Evolutionary conservation across 495 filamentous ascomycete genomes (phyloP).

Genomic region (Chaetomium cochliodes): DNA sequence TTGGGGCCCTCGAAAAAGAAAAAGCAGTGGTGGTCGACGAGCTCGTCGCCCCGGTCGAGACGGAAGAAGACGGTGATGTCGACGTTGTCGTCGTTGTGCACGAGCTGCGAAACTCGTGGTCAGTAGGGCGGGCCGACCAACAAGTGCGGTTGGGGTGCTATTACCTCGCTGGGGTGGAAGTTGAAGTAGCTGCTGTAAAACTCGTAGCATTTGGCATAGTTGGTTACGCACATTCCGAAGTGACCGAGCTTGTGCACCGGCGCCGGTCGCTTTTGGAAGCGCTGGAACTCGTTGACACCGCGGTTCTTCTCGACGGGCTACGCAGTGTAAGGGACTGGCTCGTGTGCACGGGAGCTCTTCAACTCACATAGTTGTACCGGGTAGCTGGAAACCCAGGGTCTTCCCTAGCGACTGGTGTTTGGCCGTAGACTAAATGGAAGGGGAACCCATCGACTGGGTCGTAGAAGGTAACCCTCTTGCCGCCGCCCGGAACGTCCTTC

Average conservation of each 20-base stretch:
- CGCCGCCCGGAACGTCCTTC: constrained; percentile 58
- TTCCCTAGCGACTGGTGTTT: constrained; percentile 39
- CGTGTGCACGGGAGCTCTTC: too few species aligned
- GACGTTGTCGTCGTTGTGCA: constrained; percentile 51
- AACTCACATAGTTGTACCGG: constrained; percentile 46
- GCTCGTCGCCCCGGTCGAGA: constrained; percentile 58
- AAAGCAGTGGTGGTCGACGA: constrained; percentile 71
- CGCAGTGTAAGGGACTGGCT: constrained; percentile 1
- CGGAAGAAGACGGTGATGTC: constrained; percentile 63
- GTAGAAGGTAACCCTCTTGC: constrained; percentile 55
- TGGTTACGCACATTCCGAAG: constrained; percentile 62
- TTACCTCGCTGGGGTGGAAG: constrained; percentile 56
- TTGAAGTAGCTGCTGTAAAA: constrained; percentile 72
- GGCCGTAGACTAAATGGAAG: constrained; percentile 59
- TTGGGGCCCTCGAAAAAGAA: constrained; percentile 59
- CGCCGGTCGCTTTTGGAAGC: constrained; percentile 62
- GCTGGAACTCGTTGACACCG: constrained; percentile 47
- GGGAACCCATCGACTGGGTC: constrained; percentile 61
- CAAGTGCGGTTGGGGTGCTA: background rate
- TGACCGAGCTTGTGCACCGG: constrained; percentile 74
- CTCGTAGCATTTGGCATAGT: constrained; percentile 55
- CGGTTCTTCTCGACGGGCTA: constrained; percentile 51
- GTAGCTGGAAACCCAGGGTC: constrained; percentile 44
- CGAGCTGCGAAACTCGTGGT: constrained; percentile 22
- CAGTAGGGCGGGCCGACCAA: too few species aligned